phyloP scores from a whole-genome alignment of 2,329 filamentous ascomycete species.

The Fusarium neocosmosporiellum region DNA sequence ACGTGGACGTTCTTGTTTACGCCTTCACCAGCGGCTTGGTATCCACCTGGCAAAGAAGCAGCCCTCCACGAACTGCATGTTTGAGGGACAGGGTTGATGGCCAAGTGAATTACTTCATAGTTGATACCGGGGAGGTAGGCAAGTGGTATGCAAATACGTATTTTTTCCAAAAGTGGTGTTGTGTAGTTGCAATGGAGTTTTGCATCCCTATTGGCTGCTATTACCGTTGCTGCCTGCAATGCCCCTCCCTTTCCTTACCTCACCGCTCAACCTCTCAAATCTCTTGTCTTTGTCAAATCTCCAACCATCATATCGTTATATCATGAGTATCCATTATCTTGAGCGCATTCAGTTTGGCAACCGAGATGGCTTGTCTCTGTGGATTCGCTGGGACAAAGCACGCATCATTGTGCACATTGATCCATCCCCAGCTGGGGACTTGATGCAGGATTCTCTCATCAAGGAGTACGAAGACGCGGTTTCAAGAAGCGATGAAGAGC shows the following conservation, averaged over 20 bases:
- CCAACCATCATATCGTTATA: background rate
- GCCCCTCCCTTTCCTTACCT: background rate
- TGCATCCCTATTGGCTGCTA: background rate
- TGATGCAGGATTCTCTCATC: background rate
- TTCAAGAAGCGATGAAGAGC: background rate
- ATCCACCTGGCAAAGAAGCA: no score
- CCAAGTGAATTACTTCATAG: no score
- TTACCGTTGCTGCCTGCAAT: background rate
- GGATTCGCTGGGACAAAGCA: background rate
- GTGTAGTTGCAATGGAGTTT: background rate
- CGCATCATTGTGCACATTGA: background rate
- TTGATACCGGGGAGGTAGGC: no score
- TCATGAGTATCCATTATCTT: background rate
- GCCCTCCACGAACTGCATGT: no score
- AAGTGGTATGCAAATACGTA: no score
- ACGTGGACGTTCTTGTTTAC: no score
- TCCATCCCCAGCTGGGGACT: background rate
- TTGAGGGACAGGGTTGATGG: no score
- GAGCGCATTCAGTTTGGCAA: background rate
- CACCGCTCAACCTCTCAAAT: background rate
- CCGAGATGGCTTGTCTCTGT: background rate
- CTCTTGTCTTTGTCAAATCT: background rate
- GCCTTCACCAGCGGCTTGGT: no score
- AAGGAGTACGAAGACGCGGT: background rate
- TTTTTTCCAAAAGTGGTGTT: no score